A percentile compares a stretch with the other conserved stretches of the same genome.
phyloP scores from a whole-genome alignment of 163 green algal species.

The Scenedesmus sp. region DNA sequence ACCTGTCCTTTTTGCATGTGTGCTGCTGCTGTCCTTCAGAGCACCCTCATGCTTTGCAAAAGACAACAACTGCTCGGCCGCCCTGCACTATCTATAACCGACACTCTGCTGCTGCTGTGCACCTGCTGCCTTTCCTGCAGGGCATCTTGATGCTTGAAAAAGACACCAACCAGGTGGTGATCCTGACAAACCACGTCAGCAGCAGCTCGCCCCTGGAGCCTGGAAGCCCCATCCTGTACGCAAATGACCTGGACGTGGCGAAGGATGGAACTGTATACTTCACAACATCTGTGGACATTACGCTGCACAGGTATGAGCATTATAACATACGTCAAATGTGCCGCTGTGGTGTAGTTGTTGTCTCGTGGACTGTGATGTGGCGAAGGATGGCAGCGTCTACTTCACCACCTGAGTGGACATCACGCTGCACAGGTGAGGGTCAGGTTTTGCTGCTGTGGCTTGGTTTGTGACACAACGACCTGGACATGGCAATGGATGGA shows the following conservation, averaged over 20 bases:
- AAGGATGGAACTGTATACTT: constrained; percentile 48
- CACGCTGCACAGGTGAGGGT: background rate
- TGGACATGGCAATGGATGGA: too few species aligned
- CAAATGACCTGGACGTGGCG: constrained; percentile 58
- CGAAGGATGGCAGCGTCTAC: background rate
- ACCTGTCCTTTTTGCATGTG: too few species aligned
- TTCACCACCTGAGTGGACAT: too few species aligned
- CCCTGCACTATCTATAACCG: background rate
- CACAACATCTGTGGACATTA: constrained; percentile 44
- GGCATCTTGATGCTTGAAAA: constrained; percentile 32
- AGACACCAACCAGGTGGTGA: constrained; percentile 19
- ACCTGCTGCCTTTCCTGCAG: background rate
- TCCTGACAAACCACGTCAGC: constrained; percentile 49
- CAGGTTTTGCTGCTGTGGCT: background rate
- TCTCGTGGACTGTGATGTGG: too few species aligned
- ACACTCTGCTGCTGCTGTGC: background rate
- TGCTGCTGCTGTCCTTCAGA: background rate
- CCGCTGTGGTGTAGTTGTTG: too few species aligned
- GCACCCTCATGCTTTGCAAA: too few species aligned
- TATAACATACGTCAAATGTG: too few species aligned
- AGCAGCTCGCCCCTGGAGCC: constrained; percentile 30
- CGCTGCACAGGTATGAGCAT: background rate
- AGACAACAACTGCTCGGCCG: too few species aligned
- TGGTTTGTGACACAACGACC: background rate
- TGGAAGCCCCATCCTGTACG: constrained; percentile 46